Evolutionary conservation across 2,329 filamentous ascomycete species (phyloP).

Genomic region (Gliomastix tumulicola): DNA sequence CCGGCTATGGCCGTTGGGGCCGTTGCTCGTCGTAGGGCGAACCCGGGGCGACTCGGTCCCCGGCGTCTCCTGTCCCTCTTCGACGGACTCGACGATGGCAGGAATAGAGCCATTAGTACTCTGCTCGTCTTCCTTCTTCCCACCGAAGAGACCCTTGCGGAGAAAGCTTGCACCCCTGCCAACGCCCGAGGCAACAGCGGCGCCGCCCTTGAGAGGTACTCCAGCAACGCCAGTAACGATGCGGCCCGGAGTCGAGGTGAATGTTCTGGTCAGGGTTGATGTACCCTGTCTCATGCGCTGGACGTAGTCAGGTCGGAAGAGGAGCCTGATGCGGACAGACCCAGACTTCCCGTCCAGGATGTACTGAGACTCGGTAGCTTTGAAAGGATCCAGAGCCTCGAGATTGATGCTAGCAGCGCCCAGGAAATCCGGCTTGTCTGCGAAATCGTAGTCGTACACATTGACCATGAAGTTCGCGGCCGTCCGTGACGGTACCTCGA

Average conservation of each 20-base stretch:
- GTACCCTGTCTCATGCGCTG: constrained; percentile 81
- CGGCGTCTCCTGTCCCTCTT: constrained; percentile 15
- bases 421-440: constrained; percentile 87
- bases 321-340: constrained; percentile 69
- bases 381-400: constrained; percentile 77
- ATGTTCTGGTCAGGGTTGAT: constrained; percentile 87
- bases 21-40: constrained; percentile 16
- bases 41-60: constrained; percentile 7
- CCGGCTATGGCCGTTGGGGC: constrained; percentile 33
- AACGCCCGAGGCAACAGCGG: constrained; percentile 72
- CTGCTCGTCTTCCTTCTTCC: constrained; percentile 57
- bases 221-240: constrained; percentile 77
- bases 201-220: constrained; percentile 89
- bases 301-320: constrained; percentile 92
- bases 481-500: constrained; percentile 74
- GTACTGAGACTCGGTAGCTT: constrained; percentile 66
- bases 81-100: not conserved
- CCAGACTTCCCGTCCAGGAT: constrained; percentile 86
- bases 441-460: constrained; percentile 95
- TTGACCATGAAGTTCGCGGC: constrained; percentile 76
- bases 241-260: constrained; percentile 74
- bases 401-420: constrained; percentile 72
- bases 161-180: constrained; percentile 88
- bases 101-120: constrained; percentile 38
- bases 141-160: constrained; percentile 71